phyloP scores from a whole-genome alignment of 495 filamentous ascomycete genomes.

The Penicillium ochrochloron region DNA sequence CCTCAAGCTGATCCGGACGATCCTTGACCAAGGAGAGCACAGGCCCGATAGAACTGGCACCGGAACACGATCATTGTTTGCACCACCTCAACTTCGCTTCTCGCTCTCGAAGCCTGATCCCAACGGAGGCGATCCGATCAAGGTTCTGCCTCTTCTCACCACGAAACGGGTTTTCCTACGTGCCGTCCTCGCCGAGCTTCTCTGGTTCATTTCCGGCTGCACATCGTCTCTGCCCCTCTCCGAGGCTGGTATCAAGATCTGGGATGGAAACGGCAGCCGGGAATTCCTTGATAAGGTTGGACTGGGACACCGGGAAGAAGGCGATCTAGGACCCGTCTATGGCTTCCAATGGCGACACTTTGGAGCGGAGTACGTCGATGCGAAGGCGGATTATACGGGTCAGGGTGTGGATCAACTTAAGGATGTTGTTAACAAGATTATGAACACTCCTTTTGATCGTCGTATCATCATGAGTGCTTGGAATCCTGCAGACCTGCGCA shows the following conservation, averaged over 20 bases:
- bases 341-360: conserved; percentile 99
- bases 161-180: conserved; percentile 96
- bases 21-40: conserved; percentile 76
- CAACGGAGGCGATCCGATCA: conserved; percentile 41
- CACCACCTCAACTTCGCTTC: conserved; percentile 84
- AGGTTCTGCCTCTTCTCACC: conserved; percentile 87
- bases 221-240: conserved; percentile 79
- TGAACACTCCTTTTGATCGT: conserved; percentile 81
- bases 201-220: conserved; percentile 90
- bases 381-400: conserved; percentile 79
- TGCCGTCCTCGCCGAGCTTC: conserved; percentile 88
- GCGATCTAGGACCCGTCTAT: conserved; percentile 95
- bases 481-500: conserved; percentile 83
- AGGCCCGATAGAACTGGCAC: conserved; percentile 91
- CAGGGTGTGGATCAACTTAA: conserved; percentile 92
- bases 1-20: conserved; percentile 73
- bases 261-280: conserved; percentile 95
- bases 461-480: conserved; percentile 89
- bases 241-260: conserved; percentile 86
- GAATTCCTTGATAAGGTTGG: conserved; percentile 85
- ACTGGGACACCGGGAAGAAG: conserved; percentile 74
- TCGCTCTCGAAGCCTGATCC: conserved; percentile 64
- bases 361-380: conserved; percentile 83
- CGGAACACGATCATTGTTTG: conserved; percentile 87
- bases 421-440: conserved; percentile 81